Evolutionary conservation across 169 alveolate species (phyloP).

Genomic region (Cryptosporidium canis): DNA sequence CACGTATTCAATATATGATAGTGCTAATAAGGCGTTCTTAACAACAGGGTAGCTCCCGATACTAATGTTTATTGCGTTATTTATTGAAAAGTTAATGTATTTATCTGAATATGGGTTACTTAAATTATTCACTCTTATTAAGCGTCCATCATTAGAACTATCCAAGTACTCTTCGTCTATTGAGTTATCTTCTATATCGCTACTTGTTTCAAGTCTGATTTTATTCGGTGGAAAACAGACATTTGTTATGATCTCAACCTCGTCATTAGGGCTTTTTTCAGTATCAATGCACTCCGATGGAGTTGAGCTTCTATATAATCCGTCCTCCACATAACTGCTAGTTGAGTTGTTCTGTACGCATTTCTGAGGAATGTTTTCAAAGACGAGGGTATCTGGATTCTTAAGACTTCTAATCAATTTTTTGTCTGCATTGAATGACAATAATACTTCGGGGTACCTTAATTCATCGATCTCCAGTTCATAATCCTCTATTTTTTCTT

Average conservation of each 20-base stretch:
- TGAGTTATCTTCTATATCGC: slow-evolving; percentile 30
- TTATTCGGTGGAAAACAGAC: slow-evolving; percentile 61
- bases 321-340: background rate
- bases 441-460: slow-evolving; percentile 43
- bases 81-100: background rate
- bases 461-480: slow-evolving; percentile 24
- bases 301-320: background rate
- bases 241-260: slow-evolving; percentile 31
- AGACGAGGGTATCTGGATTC: background rate
- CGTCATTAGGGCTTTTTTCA: background rate
- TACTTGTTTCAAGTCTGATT: slow-evolving; percentile 20
- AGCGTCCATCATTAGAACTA: background rate
- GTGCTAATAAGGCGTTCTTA: slow-evolving; percentile 24
- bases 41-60: slow-evolving; percentile 35
- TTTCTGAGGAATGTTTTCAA: background rate
- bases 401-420: slow-evolving; percentile 11
- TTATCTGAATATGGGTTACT: background rate
- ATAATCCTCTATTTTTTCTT: slow-evolving; percentile 45
- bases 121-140: background rate
- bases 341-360: background rate
- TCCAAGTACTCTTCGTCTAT: slow-evolving; percentile 54
- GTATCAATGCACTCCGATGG: background rate
- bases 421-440: background rate
- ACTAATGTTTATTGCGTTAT: background rate
- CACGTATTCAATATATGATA: slow-evolving; percentile 35